Conservation (phyloP, 1,284 basidiomycete genomes). For the Melanopsichium pennsylvanicum region DNA sequence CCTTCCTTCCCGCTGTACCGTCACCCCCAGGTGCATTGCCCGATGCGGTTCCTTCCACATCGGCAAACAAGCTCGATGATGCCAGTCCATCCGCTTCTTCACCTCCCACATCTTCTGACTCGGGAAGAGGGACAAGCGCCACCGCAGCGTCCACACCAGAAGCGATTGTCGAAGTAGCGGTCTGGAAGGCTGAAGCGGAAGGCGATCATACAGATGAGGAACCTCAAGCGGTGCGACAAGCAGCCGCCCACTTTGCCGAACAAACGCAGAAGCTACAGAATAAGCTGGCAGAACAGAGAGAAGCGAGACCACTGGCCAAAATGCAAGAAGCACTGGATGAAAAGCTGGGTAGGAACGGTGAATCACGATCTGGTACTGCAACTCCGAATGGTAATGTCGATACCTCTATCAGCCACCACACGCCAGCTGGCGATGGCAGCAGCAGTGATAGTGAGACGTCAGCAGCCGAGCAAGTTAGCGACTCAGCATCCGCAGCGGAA, state of each 20-base stretch:
- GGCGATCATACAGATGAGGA: slow-evolving; percentile 22
- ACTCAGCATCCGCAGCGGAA: slow-evolving; percentile 29
- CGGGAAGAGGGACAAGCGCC: slow-evolving; percentile 5
- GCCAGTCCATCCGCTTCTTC: slow-evolving; percentile 2
- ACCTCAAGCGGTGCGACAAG: slow-evolving; percentile 11
- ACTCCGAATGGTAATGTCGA: slow-evolving; percentile 15
- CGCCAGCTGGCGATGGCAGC: no score
- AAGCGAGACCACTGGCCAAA: slow-evolving; percentile 85
- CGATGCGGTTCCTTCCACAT: slow-evolving; percentile 3
- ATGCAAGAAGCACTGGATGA: slow-evolving; percentile 73
- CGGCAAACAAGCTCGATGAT: slow-evolving; percentile 18
- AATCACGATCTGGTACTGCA: slow-evolving; percentile 18
- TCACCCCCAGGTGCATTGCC: slow-evolving; percentile 29
- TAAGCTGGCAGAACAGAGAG: slow-evolving; percentile 79
- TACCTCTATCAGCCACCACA: no score
- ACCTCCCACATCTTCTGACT: slow-evolving; percentile 12
- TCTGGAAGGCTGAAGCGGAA: slow-evolving; percentile 17
- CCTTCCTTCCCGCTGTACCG: slow-evolving; percentile 79
- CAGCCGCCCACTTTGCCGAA: slow-evolving; percentile 27
- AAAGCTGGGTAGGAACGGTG: slow-evolving; percentile 71
- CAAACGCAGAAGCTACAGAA: slow-evolving; percentile 41
- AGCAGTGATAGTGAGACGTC: slow-evolving; percentile 8
- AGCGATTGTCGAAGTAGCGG: slow-evolving; percentile 4
- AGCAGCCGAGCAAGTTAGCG: slow-evolving; percentile 14
- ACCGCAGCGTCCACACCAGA: slow-evolving; percentile 5